Evolutionary conservation across 129 eudicot species (phyloP).

Genomic region (Chrysanthemum lavandulifolium): DNA sequence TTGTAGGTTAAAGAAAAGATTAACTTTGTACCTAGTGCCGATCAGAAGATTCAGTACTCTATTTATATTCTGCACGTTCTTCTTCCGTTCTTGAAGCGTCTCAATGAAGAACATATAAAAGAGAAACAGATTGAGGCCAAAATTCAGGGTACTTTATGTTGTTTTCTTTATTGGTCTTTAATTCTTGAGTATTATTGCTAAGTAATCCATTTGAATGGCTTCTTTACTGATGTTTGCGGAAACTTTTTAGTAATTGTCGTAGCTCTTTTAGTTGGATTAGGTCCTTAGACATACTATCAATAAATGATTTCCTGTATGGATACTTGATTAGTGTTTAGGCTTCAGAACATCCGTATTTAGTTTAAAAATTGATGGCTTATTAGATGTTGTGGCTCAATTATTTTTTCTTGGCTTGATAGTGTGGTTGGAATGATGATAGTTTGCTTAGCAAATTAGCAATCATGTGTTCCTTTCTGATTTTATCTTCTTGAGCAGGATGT

Average conservation of each 20-base stretch:
- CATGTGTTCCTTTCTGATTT: too few relatives aligned
- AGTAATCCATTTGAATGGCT: too few relatives aligned
- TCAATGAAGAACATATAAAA: constrained; percentile 48
- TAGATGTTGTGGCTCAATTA: background rate
- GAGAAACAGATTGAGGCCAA: constrained; percentile 70
- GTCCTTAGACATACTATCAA: too few relatives aligned
- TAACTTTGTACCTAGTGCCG: constrained; percentile 14
- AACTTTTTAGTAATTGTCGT: too few relatives aligned
- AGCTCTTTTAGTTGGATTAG: too few relatives aligned
- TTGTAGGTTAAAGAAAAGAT: constrained; percentile 36
- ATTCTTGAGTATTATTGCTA: background rate
- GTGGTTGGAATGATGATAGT: too few relatives aligned
- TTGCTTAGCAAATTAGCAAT: too few relatives aligned
- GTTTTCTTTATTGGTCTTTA: background rate
- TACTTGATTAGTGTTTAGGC: too few relatives aligned
- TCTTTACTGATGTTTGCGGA: background rate
- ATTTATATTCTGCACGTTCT: constrained; percentile 46
- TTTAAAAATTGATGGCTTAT: background rate
- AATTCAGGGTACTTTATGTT: constrained; percentile 56
- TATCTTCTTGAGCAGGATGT: too few relatives aligned
- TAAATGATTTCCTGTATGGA: too few relatives aligned
- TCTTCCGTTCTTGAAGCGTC: constrained; percentile 57
- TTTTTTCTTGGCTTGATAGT: too few relatives aligned
- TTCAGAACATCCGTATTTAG: too few relatives aligned
- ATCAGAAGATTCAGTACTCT: constrained; percentile 45